Base-by-base conservation (phyloP, 2,329 filamentous ascomycete species). In the Penicillium sp. region DNA sequence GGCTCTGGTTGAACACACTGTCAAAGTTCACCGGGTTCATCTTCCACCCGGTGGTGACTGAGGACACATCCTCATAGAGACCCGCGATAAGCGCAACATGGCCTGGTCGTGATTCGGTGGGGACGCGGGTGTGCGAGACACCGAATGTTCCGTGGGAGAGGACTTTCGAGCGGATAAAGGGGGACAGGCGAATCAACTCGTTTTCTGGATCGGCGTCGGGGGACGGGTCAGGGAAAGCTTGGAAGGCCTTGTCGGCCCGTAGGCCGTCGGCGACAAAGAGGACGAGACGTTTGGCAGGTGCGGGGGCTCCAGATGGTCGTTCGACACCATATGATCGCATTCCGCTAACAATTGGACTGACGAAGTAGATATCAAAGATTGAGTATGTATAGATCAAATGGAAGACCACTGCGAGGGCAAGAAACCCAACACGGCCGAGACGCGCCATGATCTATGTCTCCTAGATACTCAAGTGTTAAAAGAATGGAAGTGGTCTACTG, bases 351-450 rank as follows among this genome's bases (percentile, higher is more conserved):
- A 99, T 94, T 23, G 94, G 94, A 73, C 92, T 97, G 71, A 97
- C 92, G 72, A 99, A 99, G 78, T 99, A 97, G 63, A 97, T 94
- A 75, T 97, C 92, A 78, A 99, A 99, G 70, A 97, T 97, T 59
- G 92, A 96, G 72, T 88, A 90, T 55, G 96, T 88, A 75, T 99
- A 99, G 63, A 96, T 85, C 53, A 97, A 75, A 76, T 99, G 95
- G 74, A 99, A 99, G 60, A 93, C 79, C 71, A 97, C 84, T 67
- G 94, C 94, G 72, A 96, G 85, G 72, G 88, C 87, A 75, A 97
- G 78, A 74, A 99, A 97, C 72, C 87, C 88, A 70, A 90, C 84
- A 72, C 92, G 91, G 65, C 84, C 80, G 58, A 86, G 75, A 68
- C 84, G 82, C 62, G 78, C 77, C 78, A 80, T 80, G 55, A 60